Base-by-base conservation (phyloP, 768 basidiomycete species). In the Pholiota microspora region DNA sequence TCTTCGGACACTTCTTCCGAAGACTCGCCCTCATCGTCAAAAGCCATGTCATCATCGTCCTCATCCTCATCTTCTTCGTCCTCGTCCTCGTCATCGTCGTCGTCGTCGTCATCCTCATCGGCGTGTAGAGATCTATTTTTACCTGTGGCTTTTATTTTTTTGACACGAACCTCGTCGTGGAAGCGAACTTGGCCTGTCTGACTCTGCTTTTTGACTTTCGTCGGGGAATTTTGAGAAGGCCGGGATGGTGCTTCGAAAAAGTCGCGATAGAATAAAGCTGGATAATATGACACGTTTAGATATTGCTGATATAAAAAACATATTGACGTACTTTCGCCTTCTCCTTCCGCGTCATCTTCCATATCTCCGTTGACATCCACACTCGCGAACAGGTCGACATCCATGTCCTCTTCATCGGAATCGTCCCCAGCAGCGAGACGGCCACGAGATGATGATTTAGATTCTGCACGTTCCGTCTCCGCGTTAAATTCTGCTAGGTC, bases 401-500 rank as follows among this genome's bases (percentile, higher is more conserved):
- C 73, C 29, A 75, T 74, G 13, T 79, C 80, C 9, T 83, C 82
- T 12, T 78, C 83, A 2, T 82, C 83, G 16, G 81, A 82, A 35
- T 79, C 80, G 29, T 71, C 74, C 31, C 77, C 68, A 23, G 71
- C 69, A 62, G 79, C 77, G 21, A 90, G 74, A 24, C 71, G 73
- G 16, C 92, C 93, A 62, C 74, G 75, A 2, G 85, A 84, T 8
- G 81, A 77, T 13, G 73, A 76, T 54, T 71, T 78, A 12, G 85
- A 81, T 68, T 96, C 94, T 2, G 85, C 81, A 60, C 81, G 82
- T 67, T 92, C 90, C 2, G 88, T 87, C 67, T 94, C 85, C 2
- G 85, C 79, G 63, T 98, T 97, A 76, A 99, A 99, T 16, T 83
- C 77, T 25, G 83, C 82, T 45, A 99, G 79, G 57, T 88, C 80